Base-by-base conservation (phyloP, 164 flowering plant genomes). In the Aristolochia contorta region DNA sequence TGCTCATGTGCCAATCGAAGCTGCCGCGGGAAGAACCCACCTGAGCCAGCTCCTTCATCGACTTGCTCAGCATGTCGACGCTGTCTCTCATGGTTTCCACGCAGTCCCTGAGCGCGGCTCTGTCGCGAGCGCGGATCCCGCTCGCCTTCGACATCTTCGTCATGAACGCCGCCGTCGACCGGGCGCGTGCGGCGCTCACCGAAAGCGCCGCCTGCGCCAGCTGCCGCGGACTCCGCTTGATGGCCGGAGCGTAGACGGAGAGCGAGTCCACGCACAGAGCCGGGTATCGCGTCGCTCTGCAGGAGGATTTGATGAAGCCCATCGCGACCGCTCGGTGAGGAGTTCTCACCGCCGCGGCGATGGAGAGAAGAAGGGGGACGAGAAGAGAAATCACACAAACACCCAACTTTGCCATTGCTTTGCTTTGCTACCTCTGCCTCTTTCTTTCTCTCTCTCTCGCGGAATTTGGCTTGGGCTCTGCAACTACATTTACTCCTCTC, bases 1-100 rank as follows among this genome's bases (percentile, higher is more conserved):
- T 77, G 65, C 77, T 74, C 65, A 74, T 56, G 53, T 71, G 77
- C 77, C 73, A 77, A 54, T 46, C 6, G 55, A 73, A 72, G 50
- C 37, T 54, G 15, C 55, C 56, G 6, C 43, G 43, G 12, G 33
- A n/a, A n/a, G n/a, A 48, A 8, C 49, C 54, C 5, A 27, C 33
- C 14, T 30, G 53, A 12, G 72, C 66, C 15, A 77, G 71, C 64
- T 77, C 80, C 16, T 19, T 18, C 3, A 67, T 23, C 21, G 80
- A 71, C 48, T 33, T 55, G 46, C 67, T 59, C 19, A 73, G 64
- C 60, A 65, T 27, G 53, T 77, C 72, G 21, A 74, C 75, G 45
- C 58, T 66, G 30, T 77, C 75, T 19, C 62, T 56, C 69, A 77
- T 64, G 61, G 58, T 69, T 16, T 69, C 71, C 24, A 69, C 22